Conservation (phyloP, 352 stramenopile species). For the Phytophthora hybrid region DNA sequence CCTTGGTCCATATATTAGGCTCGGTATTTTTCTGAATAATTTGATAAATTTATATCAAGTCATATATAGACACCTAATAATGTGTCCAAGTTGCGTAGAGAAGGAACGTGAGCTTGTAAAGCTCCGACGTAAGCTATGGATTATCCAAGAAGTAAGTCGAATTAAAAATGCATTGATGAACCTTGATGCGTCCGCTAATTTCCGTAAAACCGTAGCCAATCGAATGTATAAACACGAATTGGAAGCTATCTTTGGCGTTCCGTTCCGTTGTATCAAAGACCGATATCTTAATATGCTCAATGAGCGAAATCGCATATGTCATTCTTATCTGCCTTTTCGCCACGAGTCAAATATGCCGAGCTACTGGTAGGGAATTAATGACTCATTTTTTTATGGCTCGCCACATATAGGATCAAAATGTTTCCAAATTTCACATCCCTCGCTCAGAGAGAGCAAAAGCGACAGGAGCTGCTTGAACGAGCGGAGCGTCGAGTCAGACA, state of each 20-base stretch:
- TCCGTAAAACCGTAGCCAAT: neutral
- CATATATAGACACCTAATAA: conserved; percentile 9
- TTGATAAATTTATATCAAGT: conserved; percentile 8
- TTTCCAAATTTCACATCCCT: conserved; percentile 4
- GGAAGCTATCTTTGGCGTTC: conserved; percentile 12
- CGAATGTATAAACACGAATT: conserved; percentile 9
- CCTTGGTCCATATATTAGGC: conserved; percentile 7
- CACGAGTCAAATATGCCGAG: neutral
- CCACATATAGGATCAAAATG: conserved; percentile 1
- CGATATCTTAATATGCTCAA: conserved; percentile 7
- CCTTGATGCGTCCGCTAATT: conserved; percentile 6
- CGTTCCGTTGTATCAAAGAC: conserved; percentile 6
- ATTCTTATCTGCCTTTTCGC: neutral
- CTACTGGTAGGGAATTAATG: neutral
- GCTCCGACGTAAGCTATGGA: neutral
- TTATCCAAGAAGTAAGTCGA: conserved; percentile 1
- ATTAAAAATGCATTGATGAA: neutral
- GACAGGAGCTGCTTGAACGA: conserved; percentile 18
- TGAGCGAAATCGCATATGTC: neutral
- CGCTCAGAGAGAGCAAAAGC: conserved; percentile 11
- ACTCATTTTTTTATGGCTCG: conserved; percentile 9
- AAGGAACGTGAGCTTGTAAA: neutral
- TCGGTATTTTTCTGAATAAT: neutral
- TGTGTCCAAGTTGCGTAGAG: neutral
- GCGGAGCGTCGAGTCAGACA: conserved; percentile 1